Base-by-base conservation (phyloP, 177 flowering plant species). In the Telopea speciosissima region DNA sequence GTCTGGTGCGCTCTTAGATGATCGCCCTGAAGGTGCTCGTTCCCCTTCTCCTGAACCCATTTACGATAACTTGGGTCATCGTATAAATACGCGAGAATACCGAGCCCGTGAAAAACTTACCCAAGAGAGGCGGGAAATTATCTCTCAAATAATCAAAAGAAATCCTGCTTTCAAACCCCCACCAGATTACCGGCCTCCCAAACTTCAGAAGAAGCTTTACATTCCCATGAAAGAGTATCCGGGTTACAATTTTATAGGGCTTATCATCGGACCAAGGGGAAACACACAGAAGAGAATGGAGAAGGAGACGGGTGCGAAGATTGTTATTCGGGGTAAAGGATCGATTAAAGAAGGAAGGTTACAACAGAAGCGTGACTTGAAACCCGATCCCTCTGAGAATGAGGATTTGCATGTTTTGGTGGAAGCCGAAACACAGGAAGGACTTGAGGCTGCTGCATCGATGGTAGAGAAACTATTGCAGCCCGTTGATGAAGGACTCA, bases 261-360 rank as follows among this genome's bases (percentile, higher is more conserved):
- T 95, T 28, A 95, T 95, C 8, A 92, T 95, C 80, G 99, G 99
- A 33, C 99, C 99, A 0, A 89, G 99, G 67, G 99, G 99, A 24
- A 92, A 95, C 72, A 95, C 97, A 3, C 99, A 92, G 87, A 95
- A 92, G 83, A 81, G 99, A 76, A 92, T 95, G 99, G 99, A 89
- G 79, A 89, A 80, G 67, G 97, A 95, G 72, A 95, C 97, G 0
- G 99, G 99, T 2, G 97, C 97, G 0, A 95, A 95, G 75, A 95
- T 95, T 79, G 97, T 92, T 40, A 91, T 95, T 72, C 78, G 99
- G 25, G 99, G 99, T 3, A 95, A 95, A 76, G 99, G 99, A 19
- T 87, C 92, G 0, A 82, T 92, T 72, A 94, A 94, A 70, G 99
- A 94, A 67, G 99, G 99, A 10, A 85, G 97, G 79, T 70, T 92